A percentile compares a stretch with the other conserved stretches of the same genome.
Evolutionary conservation across 805 yeast species (phyloP).

Genomic region (Kodamaea kakaduensis): DNA sequence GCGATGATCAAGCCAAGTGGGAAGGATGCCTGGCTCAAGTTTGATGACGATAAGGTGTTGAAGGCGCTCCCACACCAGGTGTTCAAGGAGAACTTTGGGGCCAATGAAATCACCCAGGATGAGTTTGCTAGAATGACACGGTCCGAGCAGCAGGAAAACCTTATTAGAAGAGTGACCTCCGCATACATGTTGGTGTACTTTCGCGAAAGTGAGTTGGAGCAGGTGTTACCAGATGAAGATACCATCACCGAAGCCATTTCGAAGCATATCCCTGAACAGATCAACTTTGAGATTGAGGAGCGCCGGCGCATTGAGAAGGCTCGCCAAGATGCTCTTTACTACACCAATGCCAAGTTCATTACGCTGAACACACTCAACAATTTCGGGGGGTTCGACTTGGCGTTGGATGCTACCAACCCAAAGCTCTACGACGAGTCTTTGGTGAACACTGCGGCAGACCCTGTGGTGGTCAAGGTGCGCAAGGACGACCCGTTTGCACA

Average conservation of each 20-base stretch:
- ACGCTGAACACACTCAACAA: constrained; percentile 50
- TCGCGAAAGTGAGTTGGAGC: constrained; percentile 54
- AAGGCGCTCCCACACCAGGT: constrained; percentile 81
- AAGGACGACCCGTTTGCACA: constrained; percentile 53
- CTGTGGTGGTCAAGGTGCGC: constrained; percentile 48
- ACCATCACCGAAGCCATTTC: constrained; percentile 47
- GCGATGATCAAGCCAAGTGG: constrained; percentile 83
- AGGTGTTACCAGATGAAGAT: constrained; percentile 56
- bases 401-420: constrained; percentile 51
- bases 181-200: constrained; percentile 97
- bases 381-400: constrained; percentile 73
- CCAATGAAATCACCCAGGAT: constrained; percentile 51
- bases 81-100: constrained; percentile 89
- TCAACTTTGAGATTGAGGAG: constrained; percentile 60
- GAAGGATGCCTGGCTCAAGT: constrained; percentile 73
- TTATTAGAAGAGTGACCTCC: constrained; percentile 76
- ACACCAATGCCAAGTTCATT: constrained; percentile 50
- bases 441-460: constrained; percentile 45
- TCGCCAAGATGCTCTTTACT: constrained; percentile 55
- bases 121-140: constrained; percentile 51
- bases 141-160: constrained; percentile 57
- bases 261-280: constrained; percentile 58
- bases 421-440: constrained; percentile 48
- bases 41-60: constrained; percentile 95
- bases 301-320: constrained; percentile 54